These are phyloP conservation scores for Fusarium haematococcum DNA, from an alignment of 2,329 filamentous ascomycete species.

Conservation along the genomic window DNA sequence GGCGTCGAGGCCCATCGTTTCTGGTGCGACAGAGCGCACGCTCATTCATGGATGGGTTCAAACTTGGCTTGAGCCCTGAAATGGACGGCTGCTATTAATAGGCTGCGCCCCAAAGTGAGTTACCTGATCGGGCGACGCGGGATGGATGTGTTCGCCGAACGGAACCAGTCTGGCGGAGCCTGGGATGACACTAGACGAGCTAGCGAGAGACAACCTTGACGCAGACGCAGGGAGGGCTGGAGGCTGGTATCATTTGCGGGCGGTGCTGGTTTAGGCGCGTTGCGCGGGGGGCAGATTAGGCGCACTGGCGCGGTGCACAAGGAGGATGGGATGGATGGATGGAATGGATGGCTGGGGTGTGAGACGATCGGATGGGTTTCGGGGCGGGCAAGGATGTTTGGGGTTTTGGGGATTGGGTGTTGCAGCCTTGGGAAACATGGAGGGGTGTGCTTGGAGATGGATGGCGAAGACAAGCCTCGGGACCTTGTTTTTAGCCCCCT, in stretches of 20 bases:
- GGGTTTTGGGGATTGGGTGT: conserved; percentile 8
- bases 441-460: background rate
- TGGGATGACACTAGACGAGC: background rate
- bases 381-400: conserved; percentile 1
- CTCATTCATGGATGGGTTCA: background rate
- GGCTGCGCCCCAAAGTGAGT: conserved; percentile 18
- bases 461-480: background rate
- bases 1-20: conserved; percentile 16
- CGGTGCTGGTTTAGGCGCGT: conserved; percentile 36
- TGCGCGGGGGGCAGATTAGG: conserved; percentile 22
- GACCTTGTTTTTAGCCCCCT: background rate
- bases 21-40: conserved; percentile 6
- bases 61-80: conserved; percentile 12
- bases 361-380: conserved; percentile 25
- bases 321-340: conserved; percentile 1
- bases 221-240: conserved; percentile 29
- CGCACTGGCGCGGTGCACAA: conserved; percentile 40
- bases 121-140: conserved; percentile 30
- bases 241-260: conserved; percentile 37
- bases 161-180: conserved; percentile 15
- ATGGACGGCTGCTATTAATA: conserved; percentile 35
- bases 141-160: conserved; percentile 16
- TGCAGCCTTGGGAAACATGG: background rate
- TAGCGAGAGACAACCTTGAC: conserved; percentile 7
- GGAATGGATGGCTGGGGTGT: conserved; percentile 14